Conservation (phyloP, 495 filamentous ascomycete genomes). For the Aspergillus cavernicola region DNA sequence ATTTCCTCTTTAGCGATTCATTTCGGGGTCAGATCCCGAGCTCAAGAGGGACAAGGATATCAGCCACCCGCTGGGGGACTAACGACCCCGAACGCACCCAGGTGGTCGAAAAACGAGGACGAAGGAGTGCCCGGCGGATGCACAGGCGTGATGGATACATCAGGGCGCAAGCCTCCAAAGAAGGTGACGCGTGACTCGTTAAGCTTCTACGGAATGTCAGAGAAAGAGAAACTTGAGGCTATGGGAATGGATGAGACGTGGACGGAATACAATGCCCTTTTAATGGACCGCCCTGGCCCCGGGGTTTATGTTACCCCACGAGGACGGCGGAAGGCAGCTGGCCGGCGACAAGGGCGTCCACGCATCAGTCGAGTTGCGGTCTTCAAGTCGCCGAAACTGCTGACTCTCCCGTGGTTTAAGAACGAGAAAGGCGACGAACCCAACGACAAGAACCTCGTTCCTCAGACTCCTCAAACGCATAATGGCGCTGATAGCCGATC, state of each 20-base stretch:
- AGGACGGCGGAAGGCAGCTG: constrained; percentile 41
- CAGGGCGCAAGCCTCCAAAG: not conserved
- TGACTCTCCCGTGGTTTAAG: constrained; percentile 37
- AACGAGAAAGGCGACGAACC: constrained; percentile 2
- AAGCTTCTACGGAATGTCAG: constrained; percentile 28
- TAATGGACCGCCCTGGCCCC: constrained; percentile 37
- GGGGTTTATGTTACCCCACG: constrained; percentile 52
- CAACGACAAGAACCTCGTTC: not conserved
- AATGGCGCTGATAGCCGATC: too few species aligned
- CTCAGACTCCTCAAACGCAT: not conserved
- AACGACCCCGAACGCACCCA: constrained; percentile 3
- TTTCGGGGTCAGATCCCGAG: not conserved
- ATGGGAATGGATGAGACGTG: constrained; percentile 42
- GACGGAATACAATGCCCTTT: constrained; percentile 41
- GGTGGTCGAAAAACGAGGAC: constrained; percentile 2
- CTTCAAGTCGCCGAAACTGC: constrained; percentile 44
- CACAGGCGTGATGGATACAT: not conserved
- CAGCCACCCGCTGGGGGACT: not conserved
- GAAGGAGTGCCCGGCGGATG: not conserved
- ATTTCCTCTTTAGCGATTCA: constrained; percentile 6
- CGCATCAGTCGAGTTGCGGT: constrained; percentile 46
- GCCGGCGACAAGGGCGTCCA: constrained; percentile 47
- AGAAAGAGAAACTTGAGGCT: constrained; percentile 37
- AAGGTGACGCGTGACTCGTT: constrained; percentile 18
- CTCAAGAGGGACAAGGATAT: not conserved